Evolutionary conservation across 331 rosid genomes (phyloP).

Genomic region (Spiraea crenata): DNA sequence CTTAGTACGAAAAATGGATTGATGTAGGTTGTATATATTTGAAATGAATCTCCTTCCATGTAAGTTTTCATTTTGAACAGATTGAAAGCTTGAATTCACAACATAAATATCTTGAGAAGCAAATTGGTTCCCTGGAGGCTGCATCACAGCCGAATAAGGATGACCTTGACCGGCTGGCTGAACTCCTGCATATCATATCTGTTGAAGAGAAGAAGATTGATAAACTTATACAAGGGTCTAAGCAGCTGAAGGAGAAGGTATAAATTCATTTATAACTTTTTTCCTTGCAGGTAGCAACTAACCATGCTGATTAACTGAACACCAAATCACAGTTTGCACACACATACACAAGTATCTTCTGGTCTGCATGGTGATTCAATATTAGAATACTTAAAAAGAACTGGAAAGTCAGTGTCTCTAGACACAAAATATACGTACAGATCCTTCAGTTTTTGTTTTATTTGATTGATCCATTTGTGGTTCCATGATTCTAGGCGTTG

Average conservation of each 20-base stretch:
- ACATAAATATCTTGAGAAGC: constrained; percentile 72
- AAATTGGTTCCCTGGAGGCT: constrained; percentile 74
- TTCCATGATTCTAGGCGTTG: constrained; percentile 46
- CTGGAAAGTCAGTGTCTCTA: no score
- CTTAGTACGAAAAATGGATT: constrained; percentile 5
- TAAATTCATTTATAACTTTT: constrained; percentile 10
- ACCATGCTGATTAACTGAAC: no score
- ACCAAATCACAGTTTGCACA: no score
- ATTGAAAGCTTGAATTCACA: constrained; percentile 77
- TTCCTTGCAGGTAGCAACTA: no score
- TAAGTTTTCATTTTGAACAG: constrained; percentile 37
- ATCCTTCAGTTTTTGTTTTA: constrained; percentile 2
- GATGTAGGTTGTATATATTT: constrained; percentile 3
- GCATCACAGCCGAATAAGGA: constrained; percentile 71
- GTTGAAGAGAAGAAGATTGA: constrained; percentile 68
- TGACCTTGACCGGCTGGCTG: constrained; percentile 66
- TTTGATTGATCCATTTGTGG: constrained; percentile 13
- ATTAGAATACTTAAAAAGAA: no score
- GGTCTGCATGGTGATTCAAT: no score
- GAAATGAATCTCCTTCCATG: constrained; percentile 10
- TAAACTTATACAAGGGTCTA: constrained; percentile 68
- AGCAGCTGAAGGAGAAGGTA: constrained; percentile 83
- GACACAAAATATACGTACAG: not conserved
- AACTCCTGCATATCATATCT: constrained; percentile 55
- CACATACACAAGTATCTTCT: no score